These are phyloP conservation scores for Aspergillus viridinutans DNA, from an alignment of 2,329 filamentous ascomycete genomes.

Conservation along the genomic window DNA sequence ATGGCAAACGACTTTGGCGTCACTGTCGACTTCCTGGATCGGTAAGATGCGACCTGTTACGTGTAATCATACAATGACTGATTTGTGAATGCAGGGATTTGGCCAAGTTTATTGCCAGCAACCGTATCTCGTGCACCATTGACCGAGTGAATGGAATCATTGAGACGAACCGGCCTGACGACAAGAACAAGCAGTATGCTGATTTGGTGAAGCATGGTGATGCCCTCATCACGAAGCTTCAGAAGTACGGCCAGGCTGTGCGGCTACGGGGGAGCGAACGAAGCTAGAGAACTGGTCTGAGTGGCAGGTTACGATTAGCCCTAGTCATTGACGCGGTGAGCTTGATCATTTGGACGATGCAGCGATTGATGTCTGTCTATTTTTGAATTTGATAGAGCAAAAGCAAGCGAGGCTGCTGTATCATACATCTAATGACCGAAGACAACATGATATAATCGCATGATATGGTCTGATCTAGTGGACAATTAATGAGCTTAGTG, in stretches of 20 bases:
- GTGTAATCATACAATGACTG: conserved; percentile 6
- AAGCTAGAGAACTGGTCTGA: conserved; percentile 48
- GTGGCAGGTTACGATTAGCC: not conserved
- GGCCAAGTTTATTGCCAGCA: conserved; percentile 92
- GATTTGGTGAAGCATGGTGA: conserved; percentile 97
- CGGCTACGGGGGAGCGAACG: conserved; percentile 91
- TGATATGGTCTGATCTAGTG: not conserved
- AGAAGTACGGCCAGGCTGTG: conserved; percentile 98
- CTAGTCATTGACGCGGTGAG: not conserved
- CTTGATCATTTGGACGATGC: not conserved
- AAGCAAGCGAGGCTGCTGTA: conserved; percentile 21
- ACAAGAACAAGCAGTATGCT: conserved; percentile 99
- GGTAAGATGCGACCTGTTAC: conserved; percentile 51
- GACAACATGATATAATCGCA: conserved; percentile 8
- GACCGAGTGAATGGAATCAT: conserved; percentile 96
- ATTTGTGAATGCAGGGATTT: conserved; percentile 62
- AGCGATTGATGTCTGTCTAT: conserved; percentile 5
- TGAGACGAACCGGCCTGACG: conserved; percentile 94
- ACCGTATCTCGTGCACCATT: conserved; percentile 93
- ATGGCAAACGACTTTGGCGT: conserved; percentile 98
- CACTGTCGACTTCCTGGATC: conserved; percentile 91
- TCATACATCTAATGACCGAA: conserved; percentile 19
- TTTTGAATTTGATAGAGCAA: conserved; percentile 11
- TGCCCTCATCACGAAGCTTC: conserved; percentile 95
- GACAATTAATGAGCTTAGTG: not conserved